Conservation (phyloP, 2,329 filamentous ascomycete genomes). For the Bisporella sp. region DNA sequence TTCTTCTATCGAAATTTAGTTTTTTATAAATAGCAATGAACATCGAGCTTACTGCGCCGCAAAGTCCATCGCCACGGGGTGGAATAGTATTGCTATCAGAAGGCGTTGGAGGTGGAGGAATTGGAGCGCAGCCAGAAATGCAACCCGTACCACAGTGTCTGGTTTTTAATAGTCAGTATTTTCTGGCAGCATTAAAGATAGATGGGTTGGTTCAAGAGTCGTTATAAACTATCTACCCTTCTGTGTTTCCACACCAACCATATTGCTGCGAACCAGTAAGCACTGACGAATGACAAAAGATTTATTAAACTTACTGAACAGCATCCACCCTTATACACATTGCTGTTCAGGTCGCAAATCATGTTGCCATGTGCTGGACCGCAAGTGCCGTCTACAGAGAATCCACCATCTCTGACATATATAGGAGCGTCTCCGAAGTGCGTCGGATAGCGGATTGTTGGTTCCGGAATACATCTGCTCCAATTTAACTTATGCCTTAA, state of each 20-base stretch:
- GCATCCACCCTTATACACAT: slow-evolving; percentile 36
- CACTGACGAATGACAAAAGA: no score
- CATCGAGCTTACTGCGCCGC: slow-evolving; percentile 15
- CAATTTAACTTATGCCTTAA: slow-evolving; percentile 3
- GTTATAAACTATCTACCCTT: neutral
- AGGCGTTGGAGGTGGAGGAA: slow-evolving; percentile 13
- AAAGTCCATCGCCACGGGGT: slow-evolving; percentile 22
- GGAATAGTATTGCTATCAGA: neutral
- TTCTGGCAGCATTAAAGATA: neutral
- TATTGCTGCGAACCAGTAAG: slow-evolving; percentile 14
- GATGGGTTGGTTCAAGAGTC: no score
- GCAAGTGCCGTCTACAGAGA: slow-evolving; percentile 30
- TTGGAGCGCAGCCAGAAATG: slow-evolving; percentile 30
- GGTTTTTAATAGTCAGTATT: slow-evolving; percentile 2
- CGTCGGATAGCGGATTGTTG: slow-evolving; percentile 8
- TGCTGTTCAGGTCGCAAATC: slow-evolving; percentile 35
- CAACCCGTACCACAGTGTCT: slow-evolving; percentile 32
- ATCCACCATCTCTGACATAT: slow-evolving; percentile 32
- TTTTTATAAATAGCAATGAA: neutral
- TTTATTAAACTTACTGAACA: slow-evolving; percentile 29
- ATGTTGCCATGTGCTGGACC: slow-evolving; percentile 24
- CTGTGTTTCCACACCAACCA: slow-evolving; percentile 35
- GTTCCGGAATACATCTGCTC: slow-evolving; percentile 18
- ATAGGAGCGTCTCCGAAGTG: slow-evolving; percentile 8
- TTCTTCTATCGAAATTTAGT: slow-evolving; percentile 9